Percentiles rank a stretch among this genome's conserved stretches.
Evolutionary conservation across 176 grass and related monocot species (phyloP).

Genomic region (Sorghum bicolor): DNA sequence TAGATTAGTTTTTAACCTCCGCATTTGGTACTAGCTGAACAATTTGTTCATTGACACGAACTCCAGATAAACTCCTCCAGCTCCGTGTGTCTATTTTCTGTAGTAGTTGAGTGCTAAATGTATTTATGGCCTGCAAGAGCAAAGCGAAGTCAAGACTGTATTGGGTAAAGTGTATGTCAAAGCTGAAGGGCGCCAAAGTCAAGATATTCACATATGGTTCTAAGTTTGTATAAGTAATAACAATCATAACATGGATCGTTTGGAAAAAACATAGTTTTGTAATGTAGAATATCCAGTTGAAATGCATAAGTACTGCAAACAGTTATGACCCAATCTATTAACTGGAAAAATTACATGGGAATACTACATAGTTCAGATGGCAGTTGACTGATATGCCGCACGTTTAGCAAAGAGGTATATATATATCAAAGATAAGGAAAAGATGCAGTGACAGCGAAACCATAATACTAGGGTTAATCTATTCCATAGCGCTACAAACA

Average conservation of each 20-base stretch:
- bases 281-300: not conserved
- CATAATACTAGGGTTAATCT: not conserved
- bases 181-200: not conserved
- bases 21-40: conserved; percentile 61
- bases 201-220: not conserved
- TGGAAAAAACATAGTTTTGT: not conserved
- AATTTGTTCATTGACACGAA: conserved; percentile 63
- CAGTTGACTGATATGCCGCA: not conserved
- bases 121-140: conserved; percentile 48
- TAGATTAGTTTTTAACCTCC: conserved; percentile 35
- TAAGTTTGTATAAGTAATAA: not conserved
- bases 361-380: not conserved
- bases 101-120: conserved; percentile 34
- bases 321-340: not conserved
- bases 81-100: conserved; percentile 46
- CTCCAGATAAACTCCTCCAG: conserved; percentile 68
- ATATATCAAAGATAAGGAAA: not conserved
- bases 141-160: conserved; percentile 13
- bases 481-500: not conserved
- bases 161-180: not conserved
- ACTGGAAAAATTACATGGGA: not conserved
- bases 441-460: not conserved
- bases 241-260: conserved; percentile 12
- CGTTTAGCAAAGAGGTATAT: not conserved
- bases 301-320: not conserved